phyloP scores from a whole-genome alignment of 495 filamentous ascomycete genomes.

The Aspergillus homomorphus region DNA sequence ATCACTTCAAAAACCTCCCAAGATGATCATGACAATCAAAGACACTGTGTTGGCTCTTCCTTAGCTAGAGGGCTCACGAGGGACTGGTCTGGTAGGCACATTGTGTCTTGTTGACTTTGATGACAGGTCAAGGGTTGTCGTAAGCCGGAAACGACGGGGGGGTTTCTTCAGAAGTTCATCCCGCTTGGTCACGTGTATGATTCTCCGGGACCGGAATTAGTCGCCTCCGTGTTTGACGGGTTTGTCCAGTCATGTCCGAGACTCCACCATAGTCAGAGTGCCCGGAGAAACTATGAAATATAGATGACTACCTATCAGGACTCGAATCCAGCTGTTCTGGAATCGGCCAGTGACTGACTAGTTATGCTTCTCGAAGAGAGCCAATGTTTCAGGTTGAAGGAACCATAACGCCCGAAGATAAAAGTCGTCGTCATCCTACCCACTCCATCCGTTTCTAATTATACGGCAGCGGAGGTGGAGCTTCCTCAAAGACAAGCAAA shows the following conservation, averaged over 20 bases:
- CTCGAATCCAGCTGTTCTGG: not conserved
- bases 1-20: not conserved
- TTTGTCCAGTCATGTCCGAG: not conserved
- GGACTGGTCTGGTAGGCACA: constrained; percentile 2
- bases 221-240: not conserved
- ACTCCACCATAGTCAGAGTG: too few relatives aligned
- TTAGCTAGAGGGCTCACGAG: not conserved
- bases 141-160: constrained; percentile 2
- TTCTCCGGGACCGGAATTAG: not conserved
- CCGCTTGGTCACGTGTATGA: not conserved
- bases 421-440: not conserved
- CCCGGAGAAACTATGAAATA: too few relatives aligned
- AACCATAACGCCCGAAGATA: not conserved
- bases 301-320: too few relatives aligned
- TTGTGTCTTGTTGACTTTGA: constrained; percentile 11
- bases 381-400: not conserved
- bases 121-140: constrained; percentile 18
- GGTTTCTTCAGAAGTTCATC: not conserved
- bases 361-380: not conserved
- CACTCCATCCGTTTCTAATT: not conserved
- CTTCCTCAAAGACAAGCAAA: not conserved
- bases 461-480: not conserved
- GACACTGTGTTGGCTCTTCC: not conserved
- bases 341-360: not conserved
- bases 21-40: not conserved